These are phyloP conservation scores for Leishmania gerbilli DNA, from an alignment of 208 protist genomes.

Conservation along the genomic window DNA sequence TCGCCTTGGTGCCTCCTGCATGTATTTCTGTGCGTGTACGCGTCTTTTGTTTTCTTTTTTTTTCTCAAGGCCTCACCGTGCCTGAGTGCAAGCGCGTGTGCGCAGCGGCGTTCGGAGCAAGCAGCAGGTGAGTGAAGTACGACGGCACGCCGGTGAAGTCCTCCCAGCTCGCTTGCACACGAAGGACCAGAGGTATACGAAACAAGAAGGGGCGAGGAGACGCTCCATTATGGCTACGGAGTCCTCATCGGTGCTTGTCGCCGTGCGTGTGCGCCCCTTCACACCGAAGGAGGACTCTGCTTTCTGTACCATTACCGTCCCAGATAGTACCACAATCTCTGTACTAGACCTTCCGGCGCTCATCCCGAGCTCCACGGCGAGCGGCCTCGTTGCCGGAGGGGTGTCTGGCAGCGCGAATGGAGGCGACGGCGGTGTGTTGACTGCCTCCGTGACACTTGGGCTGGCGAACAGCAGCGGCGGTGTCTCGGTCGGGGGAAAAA, in stretches of 20 bases:
- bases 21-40: background rate
- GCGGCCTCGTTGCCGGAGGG: slow-evolving; percentile 2
- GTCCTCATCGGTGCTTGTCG: slow-evolving; percentile 72
- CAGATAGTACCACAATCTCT: slow-evolving; percentile 53
- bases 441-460: background rate
- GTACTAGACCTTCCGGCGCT: slow-evolving; percentile 52
- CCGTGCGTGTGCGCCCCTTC: slow-evolving; percentile 77
- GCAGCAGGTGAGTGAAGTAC: background rate
- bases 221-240: slow-evolving; percentile 51
- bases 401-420: background rate
- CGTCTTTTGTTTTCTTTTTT: background rate
- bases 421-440: background rate
- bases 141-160: background rate
- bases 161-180: background rate
- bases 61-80: background rate
- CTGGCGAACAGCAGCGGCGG: slow-evolving; percentile 13
- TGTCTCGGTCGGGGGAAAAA: slow-evolving; percentile 1
- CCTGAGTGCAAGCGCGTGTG: background rate
- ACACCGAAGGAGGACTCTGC: slow-evolving; percentile 55
- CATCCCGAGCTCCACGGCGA: slow-evolving; percentile 11
- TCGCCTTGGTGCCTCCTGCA: background rate
- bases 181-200: background rate
- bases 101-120: background rate
- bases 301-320: slow-evolving; percentile 59
- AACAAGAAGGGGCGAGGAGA: background rate